Evolutionary conservation across 257 asterid species (phyloP).

Genomic region (Fraxinus cuspidata): DNA sequence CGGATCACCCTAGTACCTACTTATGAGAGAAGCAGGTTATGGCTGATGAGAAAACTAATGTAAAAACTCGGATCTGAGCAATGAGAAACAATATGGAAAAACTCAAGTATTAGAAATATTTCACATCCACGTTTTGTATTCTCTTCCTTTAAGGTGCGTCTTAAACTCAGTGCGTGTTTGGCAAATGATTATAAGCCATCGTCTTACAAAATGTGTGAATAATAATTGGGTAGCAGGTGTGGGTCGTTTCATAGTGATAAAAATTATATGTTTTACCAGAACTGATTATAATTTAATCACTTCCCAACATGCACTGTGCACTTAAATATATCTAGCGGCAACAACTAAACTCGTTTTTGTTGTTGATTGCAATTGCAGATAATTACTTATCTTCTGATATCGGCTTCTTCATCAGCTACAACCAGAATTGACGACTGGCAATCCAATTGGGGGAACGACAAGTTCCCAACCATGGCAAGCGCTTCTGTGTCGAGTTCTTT

Average conservation of each 20-base stretch:
- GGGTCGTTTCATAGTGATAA: no score
- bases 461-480: slow-evolving; percentile 77
- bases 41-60: background rate
- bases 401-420: slow-evolving; percentile 91
- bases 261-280: no score
- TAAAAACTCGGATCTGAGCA: background rate
- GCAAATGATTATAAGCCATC: no score
- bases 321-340: background rate
- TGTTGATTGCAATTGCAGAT: slow-evolving; percentile 45
- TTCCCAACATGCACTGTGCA: no score
- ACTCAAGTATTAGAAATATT: background rate
- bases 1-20: no score
- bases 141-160: background rate
- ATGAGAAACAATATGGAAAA: background rate
- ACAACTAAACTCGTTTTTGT: background rate
- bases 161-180: background rate
- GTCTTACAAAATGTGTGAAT: no score
- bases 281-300: no score
- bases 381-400: slow-evolving; percentile 80
- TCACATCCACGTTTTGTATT: background rate
- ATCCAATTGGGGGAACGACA: slow-evolving; percentile 82
- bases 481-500: slow-evolving; percentile 73
- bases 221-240: no score
- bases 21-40: background rate
- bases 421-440: slow-evolving; percentile 79